Conservation (phyloP, 2,329 filamentous ascomycete genomes). For the Cladorrhinum sp. region DNA sequence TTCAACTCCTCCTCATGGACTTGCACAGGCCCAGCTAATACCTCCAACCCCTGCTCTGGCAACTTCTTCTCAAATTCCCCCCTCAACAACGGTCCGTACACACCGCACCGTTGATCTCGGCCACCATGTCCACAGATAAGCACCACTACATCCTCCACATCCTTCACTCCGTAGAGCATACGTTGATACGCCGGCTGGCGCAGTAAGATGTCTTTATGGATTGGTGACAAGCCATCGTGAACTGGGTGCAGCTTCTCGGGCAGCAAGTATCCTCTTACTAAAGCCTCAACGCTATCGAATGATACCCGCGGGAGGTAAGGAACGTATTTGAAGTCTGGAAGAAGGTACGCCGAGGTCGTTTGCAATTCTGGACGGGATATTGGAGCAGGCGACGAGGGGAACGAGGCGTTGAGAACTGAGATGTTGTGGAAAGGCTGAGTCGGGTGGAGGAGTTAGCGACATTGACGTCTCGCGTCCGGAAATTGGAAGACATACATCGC, state of each 20-base stretch:
- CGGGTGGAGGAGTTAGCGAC: background rate
- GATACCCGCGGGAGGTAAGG: conserved; percentile 64
- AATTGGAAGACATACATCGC: conserved; percentile 53
- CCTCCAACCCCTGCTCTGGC: conserved; percentile 44
- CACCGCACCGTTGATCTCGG: conserved; percentile 77
- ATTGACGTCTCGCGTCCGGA: background rate
- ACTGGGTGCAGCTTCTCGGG: conserved; percentile 59
- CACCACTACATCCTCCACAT: conserved; percentile 67
- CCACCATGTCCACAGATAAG: conserved; percentile 85
- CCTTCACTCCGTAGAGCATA: conserved; percentile 54
- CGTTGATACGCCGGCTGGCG: conserved; percentile 51
- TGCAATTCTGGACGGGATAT: conserved; percentile 45
- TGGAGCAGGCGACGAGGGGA: conserved; percentile 56
- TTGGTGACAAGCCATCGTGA: conserved; percentile 57
- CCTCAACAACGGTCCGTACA: conserved; percentile 70
- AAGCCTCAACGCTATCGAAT: conserved; percentile 51
- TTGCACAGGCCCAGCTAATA: conserved; percentile 47
- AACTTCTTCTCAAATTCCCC: conserved; percentile 66
- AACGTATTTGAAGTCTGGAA: conserved; percentile 81
- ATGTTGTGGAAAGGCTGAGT: conserved; percentile 78
- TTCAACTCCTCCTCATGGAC: conserved; percentile 32
- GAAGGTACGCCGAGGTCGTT: conserved; percentile 67
- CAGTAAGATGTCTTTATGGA: conserved; percentile 51
- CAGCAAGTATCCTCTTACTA: conserved; percentile 64
- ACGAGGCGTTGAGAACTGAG: conserved; percentile 72